Evolutionary conservation across 2,329 filamentous ascomycete genomes (phyloP), one percentile per base, ranked within the genome.

Genomic region (Apiospora marii): DNA sequence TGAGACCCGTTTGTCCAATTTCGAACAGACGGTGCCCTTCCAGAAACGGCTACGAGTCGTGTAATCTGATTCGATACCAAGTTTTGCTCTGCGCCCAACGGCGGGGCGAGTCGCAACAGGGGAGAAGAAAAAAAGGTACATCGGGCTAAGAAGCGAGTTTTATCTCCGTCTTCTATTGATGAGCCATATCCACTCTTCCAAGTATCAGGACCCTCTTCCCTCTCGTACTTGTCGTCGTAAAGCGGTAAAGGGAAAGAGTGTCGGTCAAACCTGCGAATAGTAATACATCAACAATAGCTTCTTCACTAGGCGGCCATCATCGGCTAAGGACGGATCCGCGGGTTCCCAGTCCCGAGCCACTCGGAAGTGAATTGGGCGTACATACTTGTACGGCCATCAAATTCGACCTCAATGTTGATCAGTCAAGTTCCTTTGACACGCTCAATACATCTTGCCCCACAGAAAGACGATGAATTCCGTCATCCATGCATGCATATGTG

Each of bases 121-220:
- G 16, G n/a, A 4, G 14, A 19, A 41, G 13, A 14, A 6, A 27
- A 53, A 53, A 53, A 14, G 24, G 24, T 53, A 53, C 53, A 16
- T 22, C 53, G 53, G 53, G 53, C 53, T 61, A 61, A 37, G 30
- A 37, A 61, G 53, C 53, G 53, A 61, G 53, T 61, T 58, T 37
- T 37, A 61, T 61, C 53, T 61, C 53, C 53, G 53, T 61, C 53
- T 8, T 37, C 53, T 61, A 61, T 61, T 61, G 53, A 61, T 61
- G 53, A 61, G 53, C 30, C 37, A 16, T 22, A 34, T 61, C 53
- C 53, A 61, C 53, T 10, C 16, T 22, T 22, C 53, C 30, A 16
- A 61, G 16, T 61, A 61, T 61, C 53, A 34, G 53, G 53, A 58
- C 53, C 53, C 53, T 58, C 53, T 53, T 53, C 16, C 53, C 27